Conservation (phyloP, 2,329 filamentous ascomycete genomes). For the Xylariaceae sp. region DNA sequence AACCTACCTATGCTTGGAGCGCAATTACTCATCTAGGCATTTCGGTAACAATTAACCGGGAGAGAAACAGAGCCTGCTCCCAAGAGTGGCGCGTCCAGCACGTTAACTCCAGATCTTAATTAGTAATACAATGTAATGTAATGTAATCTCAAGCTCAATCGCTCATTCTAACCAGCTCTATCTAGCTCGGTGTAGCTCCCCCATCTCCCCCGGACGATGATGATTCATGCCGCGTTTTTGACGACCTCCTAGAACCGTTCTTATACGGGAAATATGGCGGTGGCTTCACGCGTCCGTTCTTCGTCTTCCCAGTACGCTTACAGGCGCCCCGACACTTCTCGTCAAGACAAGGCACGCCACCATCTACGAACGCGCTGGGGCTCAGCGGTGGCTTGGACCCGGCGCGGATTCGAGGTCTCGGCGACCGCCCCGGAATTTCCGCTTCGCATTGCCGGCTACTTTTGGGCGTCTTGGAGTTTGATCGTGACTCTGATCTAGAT, state of each 20-base stretch:
- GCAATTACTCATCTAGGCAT: no score
- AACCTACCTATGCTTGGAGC: no score
- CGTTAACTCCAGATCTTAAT: no score
- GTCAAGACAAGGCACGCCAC: constrained; percentile 9
- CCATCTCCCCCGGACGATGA: no score
- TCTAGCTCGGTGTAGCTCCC: no score
- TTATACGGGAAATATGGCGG: constrained; percentile 22
- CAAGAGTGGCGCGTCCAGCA: no score
- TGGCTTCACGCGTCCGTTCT: not conserved
- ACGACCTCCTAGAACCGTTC: not conserved
- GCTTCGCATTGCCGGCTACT: not conserved
- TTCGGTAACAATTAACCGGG: no score
- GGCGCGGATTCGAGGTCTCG: constrained; percentile 20
- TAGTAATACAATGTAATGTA: no score
- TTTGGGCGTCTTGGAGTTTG: not conserved
- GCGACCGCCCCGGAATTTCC: not conserved
- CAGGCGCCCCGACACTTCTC: constrained; percentile 1
- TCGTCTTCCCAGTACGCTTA: not conserved
- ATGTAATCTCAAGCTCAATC: no score
- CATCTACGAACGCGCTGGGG: constrained; percentile 20
- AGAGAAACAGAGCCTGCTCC: no score
- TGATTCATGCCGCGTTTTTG: not conserved
- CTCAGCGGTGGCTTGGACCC: constrained; percentile 27
- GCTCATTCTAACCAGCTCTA: no score
- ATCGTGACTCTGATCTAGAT: not conserved